phyloP scores from a whole-genome alignment of 2,329 filamentous ascomycete species.

The Exophiala sp. region DNA sequence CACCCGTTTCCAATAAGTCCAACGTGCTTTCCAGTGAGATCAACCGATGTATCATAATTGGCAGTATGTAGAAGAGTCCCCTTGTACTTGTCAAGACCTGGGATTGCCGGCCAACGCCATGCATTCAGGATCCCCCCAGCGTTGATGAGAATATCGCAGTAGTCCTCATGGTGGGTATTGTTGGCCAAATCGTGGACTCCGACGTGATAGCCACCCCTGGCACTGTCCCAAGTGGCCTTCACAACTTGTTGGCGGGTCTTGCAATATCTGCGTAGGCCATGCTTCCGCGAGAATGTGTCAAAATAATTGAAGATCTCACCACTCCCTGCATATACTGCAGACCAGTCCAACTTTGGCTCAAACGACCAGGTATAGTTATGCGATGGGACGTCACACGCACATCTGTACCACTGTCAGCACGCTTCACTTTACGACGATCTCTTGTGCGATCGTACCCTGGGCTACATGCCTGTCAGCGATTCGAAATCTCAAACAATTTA shows the following conservation, averaged over 20 bases:
- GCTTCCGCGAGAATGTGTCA: slow-evolving; percentile 59
- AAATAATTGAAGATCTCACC: slow-evolving; percentile 66
- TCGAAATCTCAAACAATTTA: neutral
- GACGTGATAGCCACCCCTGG: slow-evolving; percentile 2
- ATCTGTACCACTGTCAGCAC: neutral
- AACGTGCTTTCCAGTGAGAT: slow-evolving; percentile 28
- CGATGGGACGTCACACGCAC: slow-evolving; percentile 17
- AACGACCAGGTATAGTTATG: slow-evolving; percentile 70
- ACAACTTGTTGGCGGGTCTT: slow-evolving; percentile 30
- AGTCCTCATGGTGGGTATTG: slow-evolving; percentile 9
- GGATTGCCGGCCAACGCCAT: slow-evolving; percentile 37
- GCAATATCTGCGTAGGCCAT: slow-evolving; percentile 60
- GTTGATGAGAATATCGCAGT: slow-evolving; percentile 27
- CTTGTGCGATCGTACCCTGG: neutral
- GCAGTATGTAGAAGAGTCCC: slow-evolving; percentile 36
- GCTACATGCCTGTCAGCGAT: too few species aligned
- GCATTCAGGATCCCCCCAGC: slow-evolving; percentile 38
- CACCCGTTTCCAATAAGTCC: slow-evolving; percentile 24
- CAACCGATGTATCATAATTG: slow-evolving; percentile 31
- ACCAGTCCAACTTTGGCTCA: slow-evolving; percentile 65
- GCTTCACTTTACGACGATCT: neutral
- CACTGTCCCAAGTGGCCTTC: slow-evolving; percentile 6
- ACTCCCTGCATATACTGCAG: slow-evolving; percentile 64
- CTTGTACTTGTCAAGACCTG: slow-evolving; percentile 34
- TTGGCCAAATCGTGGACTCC: slow-evolving; percentile 2